Evolutionary conservation across 2,329 filamentous ascomycete genomes (phyloP), one percentile per base, ranked within the genome.

Genomic region (Sclerotiophoma versabilis): DNA sequence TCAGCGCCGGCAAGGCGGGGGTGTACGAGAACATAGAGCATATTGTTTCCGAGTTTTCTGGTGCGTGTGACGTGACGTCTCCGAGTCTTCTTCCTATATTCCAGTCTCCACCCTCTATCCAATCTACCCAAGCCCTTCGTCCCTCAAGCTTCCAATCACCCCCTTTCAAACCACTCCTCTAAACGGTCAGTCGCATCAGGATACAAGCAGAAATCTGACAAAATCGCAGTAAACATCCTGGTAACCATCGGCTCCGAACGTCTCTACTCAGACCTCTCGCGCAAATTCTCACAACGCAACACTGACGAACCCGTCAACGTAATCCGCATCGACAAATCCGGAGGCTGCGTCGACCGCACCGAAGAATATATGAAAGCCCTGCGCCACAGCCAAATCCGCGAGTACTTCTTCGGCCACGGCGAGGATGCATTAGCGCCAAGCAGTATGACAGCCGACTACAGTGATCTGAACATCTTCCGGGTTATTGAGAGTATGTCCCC

Each of bases 321-420:
- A 2, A 80, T 98, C 42, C 87, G 87, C 52, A 81, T 99, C 11
- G 87, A 92, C 58, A 92, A 92, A 71, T 96, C 92, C 0, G 90
- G 91, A 29, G 95, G 95, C 20, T 92, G 91, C 30, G 90, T 91
- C 1, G 86, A 91, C 66, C 84, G 91, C 41, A 89, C 92, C 59
- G 84, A 88, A 30, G 72, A 78, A 0, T 96, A 91, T 73, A 86
- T 93, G 81, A 89, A 91, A 66, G 82, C 86, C 14, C 77, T 85
- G 5, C 84, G 90, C 37, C 90, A 96, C 67, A 85, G 89, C 0
- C 84, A 90, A 44, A 92, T 97, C 46, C 89, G 90, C 62, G 89
- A 93, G 65, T 99, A 99, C 76, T 99, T 99, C 79, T 99, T 97
- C 71, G 95, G 95, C 9, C 89, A 90, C 59, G 71, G 71, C 44